These are phyloP conservation scores for Aspergillus biplanus DNA, from an alignment of 495 filamentous ascomycete genomes.

Conservation along the genomic window DNA sequence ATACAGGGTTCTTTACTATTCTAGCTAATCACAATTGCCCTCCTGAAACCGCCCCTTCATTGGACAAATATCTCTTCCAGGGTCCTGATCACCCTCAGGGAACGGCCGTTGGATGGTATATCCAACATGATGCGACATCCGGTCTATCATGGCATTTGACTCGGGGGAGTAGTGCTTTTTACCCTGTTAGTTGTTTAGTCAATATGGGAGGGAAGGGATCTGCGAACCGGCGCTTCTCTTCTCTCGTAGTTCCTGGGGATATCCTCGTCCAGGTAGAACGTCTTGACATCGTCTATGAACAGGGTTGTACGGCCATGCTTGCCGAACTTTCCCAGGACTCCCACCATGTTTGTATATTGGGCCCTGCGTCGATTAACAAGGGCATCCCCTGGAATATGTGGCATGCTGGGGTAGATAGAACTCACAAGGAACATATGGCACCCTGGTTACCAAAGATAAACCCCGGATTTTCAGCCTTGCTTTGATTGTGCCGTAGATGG, in stretches of 20 bases:
- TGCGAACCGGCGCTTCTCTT: constrained; percentile 3
- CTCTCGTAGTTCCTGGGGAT: constrained; percentile 8
- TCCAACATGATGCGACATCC: constrained; percentile 12
- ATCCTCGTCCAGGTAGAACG: constrained; percentile 14
- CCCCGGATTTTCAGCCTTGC: constrained; percentile 11
- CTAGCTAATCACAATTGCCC: neutral
- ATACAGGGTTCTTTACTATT: neutral
- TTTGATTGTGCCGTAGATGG: constrained; percentile 11
- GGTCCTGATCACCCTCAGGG: constrained; percentile 10
- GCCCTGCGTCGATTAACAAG: neutral
- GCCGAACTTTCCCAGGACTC: neutral
- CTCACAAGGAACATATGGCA: constrained; percentile 12
- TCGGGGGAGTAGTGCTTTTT: constrained; percentile 9
- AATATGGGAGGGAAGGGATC: neutral
- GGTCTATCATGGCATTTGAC: constrained; percentile 8
- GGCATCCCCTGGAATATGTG: neutral
- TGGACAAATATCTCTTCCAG: constrained; percentile 11
- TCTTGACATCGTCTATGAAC: constrained; percentile 8
- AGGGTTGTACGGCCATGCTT: constrained; percentile 12
- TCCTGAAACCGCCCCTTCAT: constrained; percentile 11
- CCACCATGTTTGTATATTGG: constrained; percentile 17
- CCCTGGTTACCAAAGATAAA: constrained; percentile 14
- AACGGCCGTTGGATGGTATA: constrained; percentile 9
- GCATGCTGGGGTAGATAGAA: neutral
- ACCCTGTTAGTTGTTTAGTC: neutral